A percentile compares a stretch with the other conserved stretches of the same genome.
These are phyloP conservation scores for Fusarium succisae DNA, from an alignment of 2,329 filamentous ascomycete genomes.

Conservation along the genomic window DNA sequence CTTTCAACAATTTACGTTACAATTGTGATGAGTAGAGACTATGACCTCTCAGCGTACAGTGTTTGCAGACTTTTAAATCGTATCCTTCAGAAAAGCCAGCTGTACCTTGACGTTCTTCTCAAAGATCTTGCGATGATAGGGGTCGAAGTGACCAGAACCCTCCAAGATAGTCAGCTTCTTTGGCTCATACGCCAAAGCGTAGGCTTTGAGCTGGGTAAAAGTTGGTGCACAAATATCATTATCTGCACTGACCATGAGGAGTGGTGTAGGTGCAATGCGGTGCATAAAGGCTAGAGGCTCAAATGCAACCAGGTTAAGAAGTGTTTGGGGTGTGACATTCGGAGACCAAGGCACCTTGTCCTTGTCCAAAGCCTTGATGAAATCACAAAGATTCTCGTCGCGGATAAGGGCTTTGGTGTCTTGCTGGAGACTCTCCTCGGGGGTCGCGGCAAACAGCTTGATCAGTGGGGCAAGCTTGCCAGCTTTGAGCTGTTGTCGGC, in stretches of 20 bases:
- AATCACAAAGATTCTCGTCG: not conserved
- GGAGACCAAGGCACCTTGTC: not conserved
- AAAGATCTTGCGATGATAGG: not conserved
- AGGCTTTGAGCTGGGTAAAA: not conserved
- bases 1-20: no score
- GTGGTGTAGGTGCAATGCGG: not conserved
- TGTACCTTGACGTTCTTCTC: not conserved
- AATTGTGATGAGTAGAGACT: not conserved
- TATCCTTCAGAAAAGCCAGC: not conserved
- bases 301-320: not conserved
- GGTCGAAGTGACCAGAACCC: not conserved
- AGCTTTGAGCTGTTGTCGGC: not conserved
- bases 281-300: not conserved
- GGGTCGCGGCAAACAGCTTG: not conserved
- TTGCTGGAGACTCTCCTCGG: not conserved
- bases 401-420: not conserved
- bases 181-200: not conserved
- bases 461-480: not conserved
- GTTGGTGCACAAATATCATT: not conserved
- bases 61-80: not conserved
- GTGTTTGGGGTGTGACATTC: not conserved
- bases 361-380: not conserved
- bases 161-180: not conserved
- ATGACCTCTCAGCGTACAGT: rapidly evolving
- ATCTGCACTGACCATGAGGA: not conserved